Evolutionary conservation across 768 basidiomycete genomes (phyloP).

Genomic region (Suillus americanus): DNA sequence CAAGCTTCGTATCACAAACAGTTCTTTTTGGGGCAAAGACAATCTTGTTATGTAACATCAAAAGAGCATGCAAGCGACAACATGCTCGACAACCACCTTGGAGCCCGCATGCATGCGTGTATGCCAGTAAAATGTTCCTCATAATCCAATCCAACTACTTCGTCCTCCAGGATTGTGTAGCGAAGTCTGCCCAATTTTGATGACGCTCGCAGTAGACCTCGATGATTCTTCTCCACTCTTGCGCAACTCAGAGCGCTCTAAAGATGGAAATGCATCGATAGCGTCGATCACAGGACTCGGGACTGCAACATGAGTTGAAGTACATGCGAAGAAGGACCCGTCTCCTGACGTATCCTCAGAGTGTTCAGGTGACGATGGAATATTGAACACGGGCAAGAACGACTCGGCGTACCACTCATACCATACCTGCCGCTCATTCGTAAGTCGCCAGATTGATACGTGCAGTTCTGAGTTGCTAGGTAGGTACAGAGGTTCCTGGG

Average conservation of each 20-base stretch:
- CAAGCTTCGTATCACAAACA: background rate
- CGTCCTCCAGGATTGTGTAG: conserved; percentile 90
- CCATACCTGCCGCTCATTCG: conserved; percentile 89
- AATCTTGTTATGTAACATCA: conserved; percentile 3
- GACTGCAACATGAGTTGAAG: conserved; percentile 29
- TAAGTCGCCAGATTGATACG: conserved; percentile 92
- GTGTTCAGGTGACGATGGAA: conserved; percentile 21
- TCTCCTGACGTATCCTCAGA: conserved; percentile 18
- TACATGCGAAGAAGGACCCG: conserved; percentile 25
- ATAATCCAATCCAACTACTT: conserved; percentile 92
- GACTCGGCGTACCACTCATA: conserved; percentile 99
- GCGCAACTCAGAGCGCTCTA: conserved; percentile 14
- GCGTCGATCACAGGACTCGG: conserved; percentile 78
- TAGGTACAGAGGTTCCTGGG: conserved; percentile 88
- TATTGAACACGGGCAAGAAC: conserved; percentile 66
- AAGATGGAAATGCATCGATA: conserved; percentile 40
- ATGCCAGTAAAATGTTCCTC: conserved; percentile 11
- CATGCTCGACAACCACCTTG: background rate
- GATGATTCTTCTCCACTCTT: conserved; percentile 10
- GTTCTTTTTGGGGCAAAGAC: background rate
- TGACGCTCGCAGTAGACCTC: conserved; percentile 39
- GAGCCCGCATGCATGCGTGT: background rate
- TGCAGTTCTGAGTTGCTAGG: conserved; percentile 91
- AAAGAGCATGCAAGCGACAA: background rate
- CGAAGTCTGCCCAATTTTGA: conserved; percentile 94